A percentile compares a stretch with the other conserved stretches of the same genome.
Evolutionary conservation across 2,329 filamentous ascomycete species (phyloP).

Genomic region (Fusarium duplospermum): DNA sequence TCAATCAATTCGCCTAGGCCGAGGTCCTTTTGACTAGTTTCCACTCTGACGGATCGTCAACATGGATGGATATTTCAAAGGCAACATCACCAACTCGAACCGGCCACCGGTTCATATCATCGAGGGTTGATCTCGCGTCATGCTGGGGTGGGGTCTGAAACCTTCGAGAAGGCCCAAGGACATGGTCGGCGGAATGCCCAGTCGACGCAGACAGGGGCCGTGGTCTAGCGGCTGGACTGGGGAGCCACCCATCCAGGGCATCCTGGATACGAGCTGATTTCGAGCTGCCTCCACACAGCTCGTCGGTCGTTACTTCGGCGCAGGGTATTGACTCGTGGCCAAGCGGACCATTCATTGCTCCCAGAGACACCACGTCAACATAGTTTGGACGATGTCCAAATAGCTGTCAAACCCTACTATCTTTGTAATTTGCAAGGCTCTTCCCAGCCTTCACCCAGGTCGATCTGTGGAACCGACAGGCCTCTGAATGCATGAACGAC

Average conservation of each 20-base stretch:
- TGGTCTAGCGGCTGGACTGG: slow-evolving; percentile 33
- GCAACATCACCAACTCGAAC: slow-evolving; percentile 29
- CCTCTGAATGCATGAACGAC: slow-evolving; percentile 41
- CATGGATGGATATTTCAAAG: slow-evolving; percentile 38
- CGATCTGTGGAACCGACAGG: slow-evolving; percentile 33
- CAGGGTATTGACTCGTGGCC: slow-evolving; percentile 41
- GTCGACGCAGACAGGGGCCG: slow-evolving; percentile 34
- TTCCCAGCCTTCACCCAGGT: slow-evolving; percentile 22
- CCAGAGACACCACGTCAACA: slow-evolving; percentile 22
- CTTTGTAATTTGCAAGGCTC: slow-evolving; percentile 24
- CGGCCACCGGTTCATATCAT: slow-evolving; percentile 40
- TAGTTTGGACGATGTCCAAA: slow-evolving; percentile 17
- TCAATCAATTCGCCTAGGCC: slow-evolving; percentile 23
- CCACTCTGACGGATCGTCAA: slow-evolving; percentile 37
- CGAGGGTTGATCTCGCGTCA: slow-evolving; percentile 44
- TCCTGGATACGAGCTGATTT: slow-evolving; percentile 42
- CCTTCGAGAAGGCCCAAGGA: slow-evolving; percentile 48
- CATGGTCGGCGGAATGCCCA: slow-evolving; percentile 46
- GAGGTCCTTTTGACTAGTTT: slow-evolving; percentile 27
- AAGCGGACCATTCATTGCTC: slow-evolving; percentile 35
- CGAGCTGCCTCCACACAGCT: slow-evolving; percentile 28
- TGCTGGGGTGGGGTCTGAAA: slow-evolving; percentile 43
- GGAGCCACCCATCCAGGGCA: slow-evolving; percentile 16
- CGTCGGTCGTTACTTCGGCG: slow-evolving; percentile 33
- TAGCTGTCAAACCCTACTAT: slow-evolving; percentile 22